Conservation (phyloP, 768 basidiomycete genomes). For the Phaffia tasmanica region DNA sequence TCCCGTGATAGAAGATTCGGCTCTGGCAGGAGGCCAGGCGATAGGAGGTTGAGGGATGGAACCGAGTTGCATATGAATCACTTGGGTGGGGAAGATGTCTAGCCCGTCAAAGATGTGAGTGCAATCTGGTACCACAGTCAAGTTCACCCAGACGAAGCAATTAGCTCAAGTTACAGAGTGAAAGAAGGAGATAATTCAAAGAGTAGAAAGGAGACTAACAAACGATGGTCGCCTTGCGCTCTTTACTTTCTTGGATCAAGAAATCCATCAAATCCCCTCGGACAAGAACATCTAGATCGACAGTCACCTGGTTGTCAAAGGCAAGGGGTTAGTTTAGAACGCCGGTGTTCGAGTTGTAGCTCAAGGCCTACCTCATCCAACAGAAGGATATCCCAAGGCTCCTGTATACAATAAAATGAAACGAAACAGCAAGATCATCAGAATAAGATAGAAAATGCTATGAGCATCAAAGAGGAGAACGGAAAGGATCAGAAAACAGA, state of each 20-base stretch:
- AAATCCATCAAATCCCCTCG: constrained; percentile 81
- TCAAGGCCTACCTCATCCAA: constrained; percentile 68
- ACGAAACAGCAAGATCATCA: neutral
- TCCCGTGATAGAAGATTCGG: neutral
- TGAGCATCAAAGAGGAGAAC: neutral
- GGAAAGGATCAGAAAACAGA: neutral
- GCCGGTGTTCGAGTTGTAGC: neutral
- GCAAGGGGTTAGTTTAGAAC: neutral
- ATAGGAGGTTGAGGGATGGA: constrained; percentile 49
- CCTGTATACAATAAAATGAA: neutral
- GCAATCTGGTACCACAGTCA: constrained; percentile 39
- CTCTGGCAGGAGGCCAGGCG: constrained; percentile 50
- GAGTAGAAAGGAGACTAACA: constrained; percentile 41
- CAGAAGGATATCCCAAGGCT: constrained; percentile 80
- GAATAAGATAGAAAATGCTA: neutral
- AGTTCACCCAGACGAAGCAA: neutral
- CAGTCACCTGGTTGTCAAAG: constrained; percentile 58
- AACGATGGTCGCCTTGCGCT: constrained; percentile 72
- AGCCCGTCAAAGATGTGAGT: constrained; percentile 97
- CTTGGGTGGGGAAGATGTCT: constrained; percentile 79
- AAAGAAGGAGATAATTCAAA: constrained; percentile 21
- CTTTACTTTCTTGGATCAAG: constrained; percentile 67
- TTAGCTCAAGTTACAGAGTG: neutral
- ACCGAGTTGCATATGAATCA: constrained; percentile 84
- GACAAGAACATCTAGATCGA: constrained; percentile 92